phyloP scores from a whole-genome alignment of 2,329 filamentous ascomycete species.

The Microcera coccophila region DNA sequence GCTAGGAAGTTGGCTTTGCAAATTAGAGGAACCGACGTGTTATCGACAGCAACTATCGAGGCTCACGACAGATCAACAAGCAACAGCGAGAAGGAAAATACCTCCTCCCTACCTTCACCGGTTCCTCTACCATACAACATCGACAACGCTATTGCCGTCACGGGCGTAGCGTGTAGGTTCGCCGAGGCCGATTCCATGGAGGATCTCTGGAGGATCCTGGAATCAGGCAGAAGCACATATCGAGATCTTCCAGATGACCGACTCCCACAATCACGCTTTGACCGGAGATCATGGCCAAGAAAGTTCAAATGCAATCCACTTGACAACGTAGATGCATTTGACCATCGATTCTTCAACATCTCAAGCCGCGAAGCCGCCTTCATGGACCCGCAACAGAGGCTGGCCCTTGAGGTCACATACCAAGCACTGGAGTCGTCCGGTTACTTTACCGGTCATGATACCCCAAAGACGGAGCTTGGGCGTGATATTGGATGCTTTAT shows the following conservation, averaged over 20 bases:
- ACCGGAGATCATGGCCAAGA: slow-evolving; percentile 8
- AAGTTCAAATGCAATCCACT: slow-evolving; percentile 19
- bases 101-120: no score
- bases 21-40: no score
- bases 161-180: slow-evolving; percentile 20
- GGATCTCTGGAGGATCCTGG: slow-evolving; percentile 21
- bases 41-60: no score
- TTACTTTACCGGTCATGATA: slow-evolving; percentile 47
- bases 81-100: no score
- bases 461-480: slow-evolving; percentile 47
- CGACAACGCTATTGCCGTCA: slow-evolving; percentile 18
- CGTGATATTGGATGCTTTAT: slow-evolving; percentile 8
- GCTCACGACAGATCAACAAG: no score
- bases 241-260: slow-evolving; percentile 10
- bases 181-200: slow-evolving; percentile 16
- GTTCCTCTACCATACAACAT: no score
- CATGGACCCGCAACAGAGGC: slow-evolving; percentile 47
- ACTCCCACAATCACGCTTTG: slow-evolving; percentile 17
- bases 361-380: slow-evolving; percentile 44
- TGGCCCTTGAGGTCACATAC: slow-evolving; percentile 47
- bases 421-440: slow-evolving; percentile 48
- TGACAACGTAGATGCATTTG: slow-evolving; percentile 27
- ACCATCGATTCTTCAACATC: slow-evolving; percentile 45
- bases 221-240: slow-evolving; percentile 8
- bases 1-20: no score